phyloP scores from a whole-genome alignment of 2,329 filamentous ascomycete species.

The Moelleriella libera region DNA sequence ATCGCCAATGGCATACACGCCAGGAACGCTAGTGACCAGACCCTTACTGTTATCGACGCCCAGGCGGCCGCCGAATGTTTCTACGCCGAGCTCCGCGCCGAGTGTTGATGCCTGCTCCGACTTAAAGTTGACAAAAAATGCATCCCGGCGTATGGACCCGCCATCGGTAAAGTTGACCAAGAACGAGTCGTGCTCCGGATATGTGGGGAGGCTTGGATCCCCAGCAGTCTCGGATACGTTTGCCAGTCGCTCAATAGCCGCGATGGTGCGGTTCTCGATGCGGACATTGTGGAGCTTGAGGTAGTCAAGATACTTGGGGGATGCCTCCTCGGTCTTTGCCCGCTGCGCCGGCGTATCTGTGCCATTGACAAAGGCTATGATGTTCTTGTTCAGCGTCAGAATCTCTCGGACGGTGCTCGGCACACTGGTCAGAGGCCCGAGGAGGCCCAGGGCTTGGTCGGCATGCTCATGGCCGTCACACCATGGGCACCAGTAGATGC shows the following conservation, averaged over 20 bases:
- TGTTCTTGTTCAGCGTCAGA: conserved; percentile 37
- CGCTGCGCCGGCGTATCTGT: conserved; percentile 33
- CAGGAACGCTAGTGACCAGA: conserved; percentile 34
- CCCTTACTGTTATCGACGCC: conserved; percentile 24
- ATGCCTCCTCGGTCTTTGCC: conserved; percentile 20
- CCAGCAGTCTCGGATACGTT: conserved; percentile 19
- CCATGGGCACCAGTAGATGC: conserved; percentile 52
- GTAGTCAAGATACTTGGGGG: conserved; percentile 33
- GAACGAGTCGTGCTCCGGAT: conserved; percentile 40
- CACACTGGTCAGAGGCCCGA: conserved; percentile 29
- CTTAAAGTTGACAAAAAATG: conserved; percentile 36
- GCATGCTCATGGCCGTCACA: conserved; percentile 49
- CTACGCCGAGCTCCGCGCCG: conserved; percentile 31
- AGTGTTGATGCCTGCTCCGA: conserved; percentile 32
- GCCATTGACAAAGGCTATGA: conserved; percentile 45
- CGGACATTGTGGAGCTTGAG: conserved; percentile 33
- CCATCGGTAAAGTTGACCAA: conserved; percentile 36
- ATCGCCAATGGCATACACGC: conserved; percentile 45
- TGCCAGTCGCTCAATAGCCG: conserved; percentile 29
- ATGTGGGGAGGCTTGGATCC: conserved; percentile 26
- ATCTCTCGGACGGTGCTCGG: conserved; percentile 34
- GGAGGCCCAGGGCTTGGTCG: conserved; percentile 40
- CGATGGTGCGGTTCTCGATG: conserved; percentile 42
- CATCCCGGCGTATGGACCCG: conserved; percentile 27
- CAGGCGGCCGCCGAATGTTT: conserved; percentile 28